Conservation (phyloP, 2,329 filamentous ascomycete genomes). For the Chaetomium olivaceum region DNA sequence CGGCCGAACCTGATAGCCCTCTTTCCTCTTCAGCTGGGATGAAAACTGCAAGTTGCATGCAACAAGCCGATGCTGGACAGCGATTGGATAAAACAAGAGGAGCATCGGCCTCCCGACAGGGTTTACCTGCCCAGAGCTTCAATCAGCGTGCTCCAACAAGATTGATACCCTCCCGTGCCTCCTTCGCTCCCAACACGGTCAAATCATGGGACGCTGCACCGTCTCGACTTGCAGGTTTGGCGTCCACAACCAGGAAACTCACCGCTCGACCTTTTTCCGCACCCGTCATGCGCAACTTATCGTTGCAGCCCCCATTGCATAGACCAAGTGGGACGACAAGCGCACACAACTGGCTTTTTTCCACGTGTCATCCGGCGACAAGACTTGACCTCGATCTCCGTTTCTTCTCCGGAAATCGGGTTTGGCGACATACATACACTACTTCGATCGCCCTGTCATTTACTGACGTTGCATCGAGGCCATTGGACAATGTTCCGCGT, state of each 20-base stretch:
- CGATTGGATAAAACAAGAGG: slow-evolving; percentile 8
- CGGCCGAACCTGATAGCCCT: slow-evolving; percentile 13
- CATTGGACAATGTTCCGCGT: not conserved
- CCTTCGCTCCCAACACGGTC: not conserved
- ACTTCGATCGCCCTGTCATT: not conserved
- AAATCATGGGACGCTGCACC: slow-evolving; percentile 14
- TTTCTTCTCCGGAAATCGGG: not conserved
- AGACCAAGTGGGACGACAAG: not conserved
- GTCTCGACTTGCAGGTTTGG: slow-evolving; percentile 3
- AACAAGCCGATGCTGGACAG: not conserved
- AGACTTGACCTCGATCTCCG: not conserved
- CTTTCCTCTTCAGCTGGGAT: slow-evolving; percentile 15
- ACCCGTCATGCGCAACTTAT: not conserved
- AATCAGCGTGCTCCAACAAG: not conserved
- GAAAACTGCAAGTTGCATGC: not conserved
- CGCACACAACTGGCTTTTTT: not conserved
- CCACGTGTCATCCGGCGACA: not conserved
- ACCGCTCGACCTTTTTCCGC: slow-evolving; percentile 12
- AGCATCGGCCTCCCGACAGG: not conserved
- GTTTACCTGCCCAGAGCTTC: not conserved
- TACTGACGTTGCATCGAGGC: not conserved
- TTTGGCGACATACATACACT: not conserved
- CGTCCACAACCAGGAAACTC: slow-evolving; percentile 9
- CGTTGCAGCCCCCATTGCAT: not conserved
- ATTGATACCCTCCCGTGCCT: not conserved